Conservation (phyloP, 2,329 filamentous ascomycete genomes). For the Ophiocordyceps sinensis region DNA sequence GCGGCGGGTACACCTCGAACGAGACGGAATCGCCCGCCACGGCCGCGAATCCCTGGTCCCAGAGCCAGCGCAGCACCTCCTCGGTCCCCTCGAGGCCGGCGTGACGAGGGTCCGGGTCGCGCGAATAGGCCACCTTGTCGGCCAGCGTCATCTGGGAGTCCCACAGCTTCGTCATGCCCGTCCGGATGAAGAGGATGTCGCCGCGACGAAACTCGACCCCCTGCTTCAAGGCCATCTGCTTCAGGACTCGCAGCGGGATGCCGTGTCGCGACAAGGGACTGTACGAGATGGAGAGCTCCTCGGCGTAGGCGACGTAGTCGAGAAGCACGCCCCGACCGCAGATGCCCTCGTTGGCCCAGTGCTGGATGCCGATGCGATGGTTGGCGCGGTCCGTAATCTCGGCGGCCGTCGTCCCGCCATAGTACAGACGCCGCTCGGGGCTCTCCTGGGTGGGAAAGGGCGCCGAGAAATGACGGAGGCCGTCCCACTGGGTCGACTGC, state of each 20-base stretch:
- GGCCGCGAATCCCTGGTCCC: slow-evolving; percentile 29
- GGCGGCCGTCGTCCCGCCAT: slow-evolving; percentile 28
- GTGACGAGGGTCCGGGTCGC: slow-evolving; percentile 15
- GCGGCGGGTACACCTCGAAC: slow-evolving; percentile 24
- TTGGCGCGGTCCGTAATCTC: slow-evolving; percentile 30
- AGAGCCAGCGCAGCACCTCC: slow-evolving; percentile 28
- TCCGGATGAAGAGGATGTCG: slow-evolving; percentile 31
- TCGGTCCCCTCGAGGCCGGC: slow-evolving; percentile 12
- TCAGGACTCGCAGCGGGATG: slow-evolving; percentile 14
- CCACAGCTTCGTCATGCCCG: slow-evolving; percentile 15
- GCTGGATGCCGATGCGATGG: slow-evolving; percentile 29
- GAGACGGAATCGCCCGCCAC: slow-evolving; percentile 27
- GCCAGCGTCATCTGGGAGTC: slow-evolving; percentile 14
- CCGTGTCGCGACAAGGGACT: slow-evolving; percentile 24
- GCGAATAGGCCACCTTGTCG: slow-evolving; percentile 33
- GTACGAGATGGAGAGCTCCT: slow-evolving; percentile 19
- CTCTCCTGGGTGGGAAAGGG: slow-evolving; percentile 18
- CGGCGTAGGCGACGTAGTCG: slow-evolving; percentile 32
- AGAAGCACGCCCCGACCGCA: slow-evolving; percentile 34
- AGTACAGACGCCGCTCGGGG: slow-evolving; percentile 25
- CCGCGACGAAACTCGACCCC: slow-evolving; percentile 30
- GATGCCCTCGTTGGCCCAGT: slow-evolving; percentile 33
- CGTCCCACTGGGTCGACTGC: slow-evolving; percentile 37
- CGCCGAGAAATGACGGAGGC: slow-evolving; percentile 32
- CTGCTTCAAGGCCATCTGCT: slow-evolving; percentile 22